Conservation (phyloP, 306 rosid genomes). For the Rubus parviflorus region DNA sequence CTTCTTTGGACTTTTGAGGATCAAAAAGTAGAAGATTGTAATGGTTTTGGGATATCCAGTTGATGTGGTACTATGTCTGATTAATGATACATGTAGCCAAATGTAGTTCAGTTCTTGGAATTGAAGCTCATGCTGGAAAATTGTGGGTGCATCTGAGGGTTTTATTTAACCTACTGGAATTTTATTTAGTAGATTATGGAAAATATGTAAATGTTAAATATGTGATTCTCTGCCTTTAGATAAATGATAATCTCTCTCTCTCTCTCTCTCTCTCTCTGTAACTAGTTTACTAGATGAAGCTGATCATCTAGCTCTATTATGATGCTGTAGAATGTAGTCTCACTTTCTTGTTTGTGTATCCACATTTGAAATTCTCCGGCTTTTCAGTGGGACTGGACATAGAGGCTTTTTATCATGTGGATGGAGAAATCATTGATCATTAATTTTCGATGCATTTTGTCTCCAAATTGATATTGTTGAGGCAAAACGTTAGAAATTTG, state of each 20-base stretch:
- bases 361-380: not conserved
- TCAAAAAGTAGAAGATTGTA: not conserved
- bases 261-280: not conserved
- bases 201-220: not conserved
- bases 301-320: not conserved
- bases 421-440: not conserved
- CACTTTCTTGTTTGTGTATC: not conserved
- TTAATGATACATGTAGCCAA: not conserved
- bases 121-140: not conserved
- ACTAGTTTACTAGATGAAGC: not conserved
- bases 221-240: not conserved
- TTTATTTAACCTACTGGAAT: not conserved
- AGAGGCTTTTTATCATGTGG: not conserved
- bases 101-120: not conserved
- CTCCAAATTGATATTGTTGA: not conserved
- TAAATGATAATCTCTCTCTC: not conserved
- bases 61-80: not conserved
- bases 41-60: not conserved
- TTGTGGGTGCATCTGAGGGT: not conserved
- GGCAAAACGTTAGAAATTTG: not conserved
- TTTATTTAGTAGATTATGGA: not conserved
- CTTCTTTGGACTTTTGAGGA: not conserved
- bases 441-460: not conserved
- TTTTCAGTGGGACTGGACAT: not conserved
- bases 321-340: not conserved